Base-by-base conservation (phyloP, 202 grass and related monocot species). In the Eragrostis tef region DNA sequence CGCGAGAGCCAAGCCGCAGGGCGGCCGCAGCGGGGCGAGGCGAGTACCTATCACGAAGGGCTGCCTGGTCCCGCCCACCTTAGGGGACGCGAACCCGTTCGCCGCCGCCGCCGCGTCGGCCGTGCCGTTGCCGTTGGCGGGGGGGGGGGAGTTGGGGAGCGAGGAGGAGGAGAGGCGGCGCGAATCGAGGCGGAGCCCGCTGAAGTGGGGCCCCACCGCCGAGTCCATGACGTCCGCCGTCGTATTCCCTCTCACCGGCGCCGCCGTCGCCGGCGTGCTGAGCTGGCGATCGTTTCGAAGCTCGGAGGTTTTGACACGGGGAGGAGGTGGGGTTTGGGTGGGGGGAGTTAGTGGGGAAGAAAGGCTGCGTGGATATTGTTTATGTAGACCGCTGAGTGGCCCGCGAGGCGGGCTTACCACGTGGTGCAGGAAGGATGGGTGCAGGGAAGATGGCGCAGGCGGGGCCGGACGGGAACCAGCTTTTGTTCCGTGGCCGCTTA, bases 21-120 rank as follows among this genome's bases (percentile, higher is more conserved):
- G 11, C 47, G 12, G 11, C 7, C 5, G 42, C 3, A 15, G 13
- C n/a, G 52, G 54, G n/a, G 22, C 16, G 3, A 11, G 12, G 17
- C 13, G 7, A 3, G 60, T 87, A 92, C 90, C 90, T 85, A 92
- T 92, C 16, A 92, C 86, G 80, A 92, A 92, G 84, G 90, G 86
- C 71, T 41, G 60, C 70, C 66, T 86, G 80, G 6, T 13, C 25
- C 67, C 79, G 41, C 3, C 16, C 46, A 27, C 10, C n/a, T 7
- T 22, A 20, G 58, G 47, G 48, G 71, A 41, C 20, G 52, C 61
- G 77, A 72, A 41, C 26, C 62, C 77, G 13, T 70, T 61, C 16
- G 44, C 44, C 9, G 24, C 53, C 9, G 24, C 53, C 9, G 24
- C 61, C 21, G 65, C 21, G 48, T 15, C 48, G 58, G 57, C 14